Percentiles rank a stretch among this genome's conserved stretches.
phyloP scores from a whole-genome alignment of 148 eudicot genomes.

The Rhododendron kiyosumense region DNA sequence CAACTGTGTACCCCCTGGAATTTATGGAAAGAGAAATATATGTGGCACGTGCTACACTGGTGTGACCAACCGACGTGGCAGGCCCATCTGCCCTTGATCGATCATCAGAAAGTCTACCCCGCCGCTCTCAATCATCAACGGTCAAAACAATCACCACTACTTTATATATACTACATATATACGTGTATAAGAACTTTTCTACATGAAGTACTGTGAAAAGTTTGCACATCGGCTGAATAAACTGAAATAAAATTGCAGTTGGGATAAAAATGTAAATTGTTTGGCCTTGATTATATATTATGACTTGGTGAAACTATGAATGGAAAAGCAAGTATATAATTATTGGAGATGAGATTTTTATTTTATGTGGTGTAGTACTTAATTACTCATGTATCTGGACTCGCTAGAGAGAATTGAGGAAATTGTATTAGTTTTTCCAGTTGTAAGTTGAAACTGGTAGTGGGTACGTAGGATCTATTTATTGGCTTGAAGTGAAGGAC shows the following conservation, averaged over 20 bases:
- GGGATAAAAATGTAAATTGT: neutral
- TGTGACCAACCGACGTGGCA: constrained; percentile 57
- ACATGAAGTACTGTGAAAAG: neutral
- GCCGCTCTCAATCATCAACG: neutral
- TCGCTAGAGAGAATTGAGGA: no score
- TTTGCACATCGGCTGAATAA: neutral
- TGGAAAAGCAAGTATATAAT: neutral
- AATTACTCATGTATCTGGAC: no score
- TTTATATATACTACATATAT: neutral
- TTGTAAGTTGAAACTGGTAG: no score
- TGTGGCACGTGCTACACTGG: constrained; percentile 66
- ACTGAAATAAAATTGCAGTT: neutral
- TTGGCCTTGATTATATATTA: neutral
- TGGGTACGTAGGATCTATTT: no score
- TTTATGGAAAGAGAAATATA: constrained; percentile 47
- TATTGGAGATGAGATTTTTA: neutral
- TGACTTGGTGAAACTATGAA: neutral
- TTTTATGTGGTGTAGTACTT: neutral
- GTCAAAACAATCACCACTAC: neutral
- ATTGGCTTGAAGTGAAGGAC: no score
- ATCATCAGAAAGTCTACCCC: neutral
- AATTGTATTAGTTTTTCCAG: no score
- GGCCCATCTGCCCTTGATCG: constrained; percentile 54
- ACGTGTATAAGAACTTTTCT: neutral
- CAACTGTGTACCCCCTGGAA: constrained; percentile 82